phyloP scores from a whole-genome alignment of 495 filamentous ascomycete genomes.

The Neurospora sublineolata region DNA sequence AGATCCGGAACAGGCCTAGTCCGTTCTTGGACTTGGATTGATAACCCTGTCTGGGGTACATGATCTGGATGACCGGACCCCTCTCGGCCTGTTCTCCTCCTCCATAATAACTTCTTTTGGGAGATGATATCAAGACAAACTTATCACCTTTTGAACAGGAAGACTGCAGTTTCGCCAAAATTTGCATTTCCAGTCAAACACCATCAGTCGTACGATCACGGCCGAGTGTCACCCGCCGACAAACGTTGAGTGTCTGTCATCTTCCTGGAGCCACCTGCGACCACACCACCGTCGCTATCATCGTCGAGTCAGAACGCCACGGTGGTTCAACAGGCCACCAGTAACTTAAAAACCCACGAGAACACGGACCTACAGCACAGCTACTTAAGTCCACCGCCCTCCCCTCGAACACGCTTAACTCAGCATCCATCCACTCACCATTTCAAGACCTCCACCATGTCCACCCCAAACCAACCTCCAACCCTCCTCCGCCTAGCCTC shows the following conservation, averaged over 20 bases:
- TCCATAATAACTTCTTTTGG: neutral
- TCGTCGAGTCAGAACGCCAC: fast-evolving
- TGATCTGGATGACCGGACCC: neutral
- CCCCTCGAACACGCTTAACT: neutral
- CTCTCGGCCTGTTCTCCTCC: neutral
- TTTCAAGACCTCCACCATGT: too few species aligned
- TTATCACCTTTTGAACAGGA: fast-evolving
- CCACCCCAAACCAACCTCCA: neutral
- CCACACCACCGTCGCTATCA: neutral
- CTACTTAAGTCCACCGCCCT: neutral
- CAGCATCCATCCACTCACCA: too few species aligned
- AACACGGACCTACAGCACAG: neutral
- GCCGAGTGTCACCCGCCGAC: fast-evolving
- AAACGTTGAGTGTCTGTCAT: neutral
- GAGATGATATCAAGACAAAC: neutral
- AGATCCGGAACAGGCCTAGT: neutral
- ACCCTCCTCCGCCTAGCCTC: conserved; percentile 31
- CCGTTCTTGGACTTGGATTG: neutral
- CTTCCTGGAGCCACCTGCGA: fast-evolving
- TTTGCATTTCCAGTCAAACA: neutral
- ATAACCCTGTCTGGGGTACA: neutral
- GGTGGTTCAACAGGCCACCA: neutral
- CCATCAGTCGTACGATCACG: neutral
- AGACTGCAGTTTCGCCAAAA: neutral
- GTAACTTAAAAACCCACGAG: neutral